Base-by-base conservation (phyloP, 2,329 filamentous ascomycete genomes). In the Acrocalymma vagum region DNA sequence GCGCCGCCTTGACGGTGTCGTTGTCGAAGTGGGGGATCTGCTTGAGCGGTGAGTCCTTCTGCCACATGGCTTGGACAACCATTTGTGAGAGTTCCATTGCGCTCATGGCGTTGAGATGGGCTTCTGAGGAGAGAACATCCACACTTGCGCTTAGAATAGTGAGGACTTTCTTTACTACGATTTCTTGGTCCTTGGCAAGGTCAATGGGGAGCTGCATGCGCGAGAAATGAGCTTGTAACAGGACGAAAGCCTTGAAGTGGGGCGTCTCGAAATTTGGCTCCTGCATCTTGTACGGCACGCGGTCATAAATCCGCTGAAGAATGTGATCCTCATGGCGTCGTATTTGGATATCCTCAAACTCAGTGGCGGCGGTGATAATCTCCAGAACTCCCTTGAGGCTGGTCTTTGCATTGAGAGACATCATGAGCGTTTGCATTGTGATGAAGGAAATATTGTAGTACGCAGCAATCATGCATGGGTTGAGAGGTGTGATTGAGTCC, bases 361-460 rank as follows among this genome's bases (percentile, higher is more conserved):
- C 94, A 2, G 91, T 95, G 5, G 95, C 95, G 1, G 94, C 95
- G 1, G 94, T 96, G 46, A 97, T 86, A 59, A 99, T 97, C 71
- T 99, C 94, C 39, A 99, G 79, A 28, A 99, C 92, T 30, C 91
- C 91, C 80, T 99, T 99, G 53, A 99, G 83, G 77, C 96, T 97
- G 4, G 92, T 97, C 56, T 87, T 87, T 27, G 85, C 85, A 39
- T 84, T 92, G 30, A 99, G 80, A 10, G 94, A 99, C 40, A 99
- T 79, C 35, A 99, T 78, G 79, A 99, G 93, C 0, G 94, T 99
- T 74, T 99, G 93, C 92, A 99, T 99, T 3, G 94, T 99, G 69
- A 96, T 89, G 74, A 96, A 97, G 5, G 93, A 96, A 63, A 99
- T 96, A 72, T 96, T 97, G 80, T 99, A 99, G 78, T 99, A 97